Percentiles rank a stretch among this genome's conserved stretches.
phyloP scores from a whole-genome alignment of 2,329 filamentous ascomycete species.

The Fusarium sp. region DNA sequence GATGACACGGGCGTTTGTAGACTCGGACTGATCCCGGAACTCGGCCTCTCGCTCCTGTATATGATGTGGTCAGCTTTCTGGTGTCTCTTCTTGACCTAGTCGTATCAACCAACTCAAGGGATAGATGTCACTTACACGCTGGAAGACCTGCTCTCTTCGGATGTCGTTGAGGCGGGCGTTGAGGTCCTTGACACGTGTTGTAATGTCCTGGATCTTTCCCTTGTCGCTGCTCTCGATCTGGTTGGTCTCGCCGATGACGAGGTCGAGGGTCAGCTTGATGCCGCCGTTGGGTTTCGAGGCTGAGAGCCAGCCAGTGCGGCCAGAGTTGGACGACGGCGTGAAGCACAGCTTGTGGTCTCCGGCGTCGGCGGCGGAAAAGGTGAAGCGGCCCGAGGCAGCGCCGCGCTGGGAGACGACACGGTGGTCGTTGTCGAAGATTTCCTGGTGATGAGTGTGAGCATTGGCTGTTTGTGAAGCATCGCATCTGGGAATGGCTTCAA shows the following conservation, averaged over 20 bases:
- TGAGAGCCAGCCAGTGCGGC: conserved; percentile 78
- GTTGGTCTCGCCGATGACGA: conserved; percentile 94
- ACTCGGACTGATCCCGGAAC: conserved; percentile 97
- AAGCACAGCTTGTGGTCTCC: conserved; percentile 98
- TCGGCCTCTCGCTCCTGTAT: conserved; percentile 92
- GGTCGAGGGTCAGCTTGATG: conserved; percentile 86
- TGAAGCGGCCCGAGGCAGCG: conserved; percentile 82
- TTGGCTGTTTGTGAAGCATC: not conserved
- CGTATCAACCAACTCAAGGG: not conserved
- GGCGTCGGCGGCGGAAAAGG: conserved; percentile 93
- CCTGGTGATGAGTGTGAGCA: conserved; percentile 59
- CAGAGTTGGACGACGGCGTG: conserved; percentile 80
- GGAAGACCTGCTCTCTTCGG: conserved; percentile 94
- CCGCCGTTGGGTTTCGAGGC: conserved; percentile 75
- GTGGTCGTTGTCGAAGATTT: conserved; percentile 98
- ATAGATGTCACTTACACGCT: conserved; percentile 74
- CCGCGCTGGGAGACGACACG: conserved; percentile 92
- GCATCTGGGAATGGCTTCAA: not conserved
- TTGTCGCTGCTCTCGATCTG: conserved; percentile 95
- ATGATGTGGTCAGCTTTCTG: conserved; percentile 14
- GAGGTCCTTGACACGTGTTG: conserved; percentile 88
- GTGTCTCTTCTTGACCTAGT: not conserved
- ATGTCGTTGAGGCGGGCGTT: conserved; percentile 91
- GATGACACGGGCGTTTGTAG: conserved; percentile 90
- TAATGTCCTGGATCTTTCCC: conserved; percentile 90